Evolutionary conservation across 345 rosid species (phyloP), one percentile per base, ranked within the genome.

Genomic region (Aquilaria malaccensis): DNA sequence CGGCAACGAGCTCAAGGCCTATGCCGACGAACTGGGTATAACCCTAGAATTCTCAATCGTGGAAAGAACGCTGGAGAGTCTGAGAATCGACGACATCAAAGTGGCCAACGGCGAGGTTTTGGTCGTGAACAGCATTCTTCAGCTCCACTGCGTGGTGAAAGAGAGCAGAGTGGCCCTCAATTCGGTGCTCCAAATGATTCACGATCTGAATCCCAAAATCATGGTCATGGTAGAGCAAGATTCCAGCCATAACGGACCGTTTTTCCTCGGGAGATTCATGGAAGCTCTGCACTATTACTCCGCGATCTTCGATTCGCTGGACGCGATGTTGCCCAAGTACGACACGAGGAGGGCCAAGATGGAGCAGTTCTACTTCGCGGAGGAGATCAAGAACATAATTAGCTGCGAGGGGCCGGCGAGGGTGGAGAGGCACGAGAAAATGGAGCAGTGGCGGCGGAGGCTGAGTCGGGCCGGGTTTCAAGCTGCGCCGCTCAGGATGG

Each of bases 401-500:
- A 79, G 88, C 68, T 79, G 84, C n/a, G 84, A 85, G 66, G 88
- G 88, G 12, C 73, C 80, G 0, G 80, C 69, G 0, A 65, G 84
- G 72, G 80, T 81, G 51, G 88, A 85, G 70, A 56, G 88, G 61
- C 86, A 79, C 4, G 91, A 83, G 81, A 77, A 75, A 71, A 69
- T 76, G 61, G 84, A 83, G 46, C 88, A 83, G 50, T 85, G 86
- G 91, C 74, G 81, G 11, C 60, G 91, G 74, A 77, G 88, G 71
- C 82, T 77, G 88, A 85, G 86, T 67, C 81, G 86, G n/a, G 88
- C 88, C 0, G 83, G 86, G 13, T 85, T 85, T 33, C 91, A 83
- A 74, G 81, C 73, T 14, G 73, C 81, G 37, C 83, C 84, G 0
- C 58, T 77, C 15, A 81, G 75, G 83, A 75, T 77, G 81, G 10